These are phyloP conservation scores for Ochromonas danica DNA, from an alignment of 108 stramenopile species.

Conservation along the genomic window DNA sequence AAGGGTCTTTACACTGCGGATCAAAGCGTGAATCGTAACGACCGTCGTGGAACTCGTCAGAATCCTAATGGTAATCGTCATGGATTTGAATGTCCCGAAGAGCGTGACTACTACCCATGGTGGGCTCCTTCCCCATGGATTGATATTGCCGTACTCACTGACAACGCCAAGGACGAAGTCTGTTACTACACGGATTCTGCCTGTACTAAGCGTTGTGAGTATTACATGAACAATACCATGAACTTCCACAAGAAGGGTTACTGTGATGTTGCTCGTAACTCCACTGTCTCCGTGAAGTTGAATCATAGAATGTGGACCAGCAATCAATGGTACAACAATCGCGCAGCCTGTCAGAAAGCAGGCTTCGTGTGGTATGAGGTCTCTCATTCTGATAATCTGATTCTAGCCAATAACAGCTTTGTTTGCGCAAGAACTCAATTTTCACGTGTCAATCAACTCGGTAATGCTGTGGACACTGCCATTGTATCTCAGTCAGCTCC, in stretches of 20 bases:
- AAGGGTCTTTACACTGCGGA: conserved; percentile 56
- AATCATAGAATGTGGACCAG: conserved; percentile 35
- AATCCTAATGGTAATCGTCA: conserved; percentile 53
- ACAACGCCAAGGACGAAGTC: conserved; percentile 33
- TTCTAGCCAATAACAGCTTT: conserved; percentile 2
- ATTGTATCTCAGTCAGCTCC: not conserved
- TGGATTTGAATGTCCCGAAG: conserved; percentile 55
- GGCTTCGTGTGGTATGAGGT: conserved; percentile 42
- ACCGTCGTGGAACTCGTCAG: conserved; percentile 49
- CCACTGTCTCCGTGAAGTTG: conserved; percentile 22
- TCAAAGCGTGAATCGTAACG: conserved; percentile 42
- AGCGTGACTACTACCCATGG: conserved; percentile 57
- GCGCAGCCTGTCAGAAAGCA: conserved; percentile 38
- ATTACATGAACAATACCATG: conserved; percentile 39
- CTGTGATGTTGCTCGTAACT: conserved; percentile 35
- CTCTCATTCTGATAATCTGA: conserved; percentile 22
- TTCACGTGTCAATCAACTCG: conserved; percentile 53
- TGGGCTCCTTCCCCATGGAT: conserved; percentile 56
- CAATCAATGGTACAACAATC: conserved; percentile 45
- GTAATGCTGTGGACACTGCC: conserved; percentile 43
- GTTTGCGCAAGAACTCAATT: conserved; percentile 41
- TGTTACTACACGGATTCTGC: not conserved
- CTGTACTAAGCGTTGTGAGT: conserved; percentile 35
- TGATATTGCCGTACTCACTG: conserved; percentile 52
- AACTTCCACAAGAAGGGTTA: conserved; percentile 37